Base-by-base conservation (phyloP, 805 yeast species). In the Candida cerambycidarum region DNA sequence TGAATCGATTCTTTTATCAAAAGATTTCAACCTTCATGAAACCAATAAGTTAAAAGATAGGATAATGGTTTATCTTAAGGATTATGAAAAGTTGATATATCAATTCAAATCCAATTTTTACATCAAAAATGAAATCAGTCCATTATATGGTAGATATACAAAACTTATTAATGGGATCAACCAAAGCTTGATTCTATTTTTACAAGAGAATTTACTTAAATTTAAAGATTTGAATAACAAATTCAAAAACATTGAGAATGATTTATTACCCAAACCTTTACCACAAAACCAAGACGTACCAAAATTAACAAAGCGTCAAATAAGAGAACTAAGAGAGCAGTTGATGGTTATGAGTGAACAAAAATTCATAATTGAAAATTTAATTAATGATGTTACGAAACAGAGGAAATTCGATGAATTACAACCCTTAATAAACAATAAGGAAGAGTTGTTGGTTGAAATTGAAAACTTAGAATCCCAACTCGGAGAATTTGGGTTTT, bases 321-420 rank as follows among this genome's bases (percentile, higher is more conserved):
- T 85, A 8, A 71, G 89, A 32, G 73, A 73, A 38, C 63, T 72
- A 19, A 64, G 93, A 35, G 92, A 89, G 51, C 83, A 84, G 50
- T 63, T 90, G 44, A 85, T 90, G 84, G 97, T 92, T 9, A 63
- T 89, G 56, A 83, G 83, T 46, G 98, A 90, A 57, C 98, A 90
- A 55, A 72, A 74, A 52, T 90, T 78, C 51, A 62, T 92, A 46
- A 81, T 92, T 2, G 78, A 79, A 44, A 73, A 79, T 12, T 78
- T 83, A 76, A 75, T 86, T 19, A 69, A 72, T 2, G 79, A 74
- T 11, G 79, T 83, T 28, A 85, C 82, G 46, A 74, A 72, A 50
- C 80, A 76, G 39, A 65, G 97, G 33, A 78, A 80, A 49, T 87
- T 88, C 55, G 97, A 89, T 44, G 96, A 87, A 57, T 62, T 88